Conservation (phyloP, 768 basidiomycete genomes). For the Kwoniella heveanensis region DNA sequence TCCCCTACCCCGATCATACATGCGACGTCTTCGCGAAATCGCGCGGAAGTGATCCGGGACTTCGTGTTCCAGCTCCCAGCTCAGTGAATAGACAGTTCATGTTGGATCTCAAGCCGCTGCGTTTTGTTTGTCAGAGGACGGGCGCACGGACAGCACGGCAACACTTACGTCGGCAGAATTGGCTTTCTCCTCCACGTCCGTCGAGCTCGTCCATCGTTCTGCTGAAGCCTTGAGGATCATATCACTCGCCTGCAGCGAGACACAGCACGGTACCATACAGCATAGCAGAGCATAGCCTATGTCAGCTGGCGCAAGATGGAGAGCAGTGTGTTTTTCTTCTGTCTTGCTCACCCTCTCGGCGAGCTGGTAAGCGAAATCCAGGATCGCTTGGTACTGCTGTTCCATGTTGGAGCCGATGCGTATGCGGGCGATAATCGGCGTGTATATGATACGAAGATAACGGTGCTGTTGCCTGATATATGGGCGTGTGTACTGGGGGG, state of each 20-base stretch:
- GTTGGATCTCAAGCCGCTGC: too few relatives aligned
- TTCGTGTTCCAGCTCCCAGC: too few relatives aligned
- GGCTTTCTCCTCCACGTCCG: constrained; percentile 74
- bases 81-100: too few relatives aligned
- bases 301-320: background rate
- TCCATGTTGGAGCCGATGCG: constrained; percentile 11
- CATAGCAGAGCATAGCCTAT: background rate
- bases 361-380: constrained; percentile 35
- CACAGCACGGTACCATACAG: background rate
- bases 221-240: constrained; percentile 67
- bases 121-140: too few relatives aligned
- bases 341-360: constrained; percentile 26
- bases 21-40: too few relatives aligned
- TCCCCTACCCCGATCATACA: too few relatives aligned
- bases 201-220: constrained; percentile 60
- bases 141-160: background rate
- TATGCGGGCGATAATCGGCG: too few relatives aligned
- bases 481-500: too few relatives aligned
- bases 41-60: too few relatives aligned
- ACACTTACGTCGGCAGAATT: constrained; percentile 73
- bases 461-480: too few relatives aligned
- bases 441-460: too few relatives aligned
- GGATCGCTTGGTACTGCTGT: constrained; percentile 27
- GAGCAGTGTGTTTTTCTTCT: background rate
- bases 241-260: constrained; percentile 24